A percentile compares a stretch with the other conserved stretches of the same genome.
These are phyloP conservation scores for Amanita phalloides DNA, from an alignment of 768 basidiomycete genomes.

Conservation along the genomic window DNA sequence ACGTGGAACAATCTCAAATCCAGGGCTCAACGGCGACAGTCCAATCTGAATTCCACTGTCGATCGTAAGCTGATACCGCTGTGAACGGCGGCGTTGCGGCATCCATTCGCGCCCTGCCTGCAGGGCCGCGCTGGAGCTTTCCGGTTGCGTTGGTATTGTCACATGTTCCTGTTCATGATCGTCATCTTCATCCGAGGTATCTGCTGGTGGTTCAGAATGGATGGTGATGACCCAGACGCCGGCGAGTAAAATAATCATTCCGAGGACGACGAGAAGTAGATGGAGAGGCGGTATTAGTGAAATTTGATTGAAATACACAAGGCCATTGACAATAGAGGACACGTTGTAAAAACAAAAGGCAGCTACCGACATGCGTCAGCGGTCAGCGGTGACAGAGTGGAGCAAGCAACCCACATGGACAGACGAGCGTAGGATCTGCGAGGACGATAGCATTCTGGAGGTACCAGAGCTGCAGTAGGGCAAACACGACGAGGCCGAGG, in stretches of 20 bases:
- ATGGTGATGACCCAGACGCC: conserved; percentile 90
- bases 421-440: conserved; percentile 78
- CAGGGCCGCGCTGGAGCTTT: neutral
- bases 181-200: conserved; percentile 7
- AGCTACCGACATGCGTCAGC: conserved; percentile 24
- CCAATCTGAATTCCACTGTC: conserved; percentile 64
- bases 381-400: neutral
- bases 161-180: neutral
- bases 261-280: conserved; percentile 64
- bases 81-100: conserved; percentile 19
- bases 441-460: conserved; percentile 70
- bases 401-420: conserved; percentile 51
- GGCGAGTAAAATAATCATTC: conserved; percentile 66
- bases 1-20: conserved; percentile 57
- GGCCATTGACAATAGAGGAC: conserved; percentile 81
- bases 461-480: conserved; percentile 77
- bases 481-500: conserved; percentile 59
- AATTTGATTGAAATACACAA: conserved; percentile 86
- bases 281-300: conserved; percentile 57
- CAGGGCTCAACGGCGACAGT: conserved; percentile 63
- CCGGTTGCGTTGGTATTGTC: conserved; percentile 15
- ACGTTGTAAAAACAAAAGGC: conserved; percentile 96
- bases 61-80: conserved; percentile 8
- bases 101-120: neutral
- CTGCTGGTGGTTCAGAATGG: conserved; percentile 41